Evolutionary conservation across 306 rosid species (phyloP).

Genomic region (Gynostemma pentaphyllum): DNA sequence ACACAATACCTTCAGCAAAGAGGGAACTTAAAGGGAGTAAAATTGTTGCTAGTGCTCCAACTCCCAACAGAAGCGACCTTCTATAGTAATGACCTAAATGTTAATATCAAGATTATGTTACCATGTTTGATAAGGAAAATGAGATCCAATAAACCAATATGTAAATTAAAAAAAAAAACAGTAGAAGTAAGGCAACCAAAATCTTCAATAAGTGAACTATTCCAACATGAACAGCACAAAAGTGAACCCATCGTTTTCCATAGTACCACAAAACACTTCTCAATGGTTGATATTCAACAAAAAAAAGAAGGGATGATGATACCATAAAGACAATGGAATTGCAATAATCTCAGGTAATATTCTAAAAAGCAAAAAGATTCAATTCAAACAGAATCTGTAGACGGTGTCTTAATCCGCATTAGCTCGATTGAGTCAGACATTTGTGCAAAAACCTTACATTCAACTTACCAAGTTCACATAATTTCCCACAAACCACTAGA

Average conservation of each 20-base stretch:
- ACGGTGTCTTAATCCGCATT: not conserved
- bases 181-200: not conserved
- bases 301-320: not conserved
- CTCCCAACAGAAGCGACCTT: conserved; percentile 58
- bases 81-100: conserved; percentile 51
- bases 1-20: conserved; percentile 62
- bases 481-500: not conserved
- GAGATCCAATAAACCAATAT: conserved; percentile 3
- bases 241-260: not conserved
- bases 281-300: not conserved
- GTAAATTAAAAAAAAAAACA: not conserved
- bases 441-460: not conserved
- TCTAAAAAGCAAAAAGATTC: not conserved
- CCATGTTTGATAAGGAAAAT: not conserved
- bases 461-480: not conserved
- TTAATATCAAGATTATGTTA: not conserved
- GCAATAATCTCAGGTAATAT: not conserved
- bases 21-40: conserved; percentile 34
- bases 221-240: not conserved
- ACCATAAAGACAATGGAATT: not conserved
- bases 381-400: not conserved
- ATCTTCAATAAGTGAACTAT: not conserved
- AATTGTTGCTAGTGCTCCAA: conserved; percentile 59
- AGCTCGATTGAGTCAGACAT: not conserved
- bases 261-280: not conserved